A percentile compares a stretch with the other conserved stretches of the same genome.
These are phyloP conservation scores for Tilletia indica DNA, from an alignment of 1,284 basidiomycete species.

Conservation along the genomic window DNA sequence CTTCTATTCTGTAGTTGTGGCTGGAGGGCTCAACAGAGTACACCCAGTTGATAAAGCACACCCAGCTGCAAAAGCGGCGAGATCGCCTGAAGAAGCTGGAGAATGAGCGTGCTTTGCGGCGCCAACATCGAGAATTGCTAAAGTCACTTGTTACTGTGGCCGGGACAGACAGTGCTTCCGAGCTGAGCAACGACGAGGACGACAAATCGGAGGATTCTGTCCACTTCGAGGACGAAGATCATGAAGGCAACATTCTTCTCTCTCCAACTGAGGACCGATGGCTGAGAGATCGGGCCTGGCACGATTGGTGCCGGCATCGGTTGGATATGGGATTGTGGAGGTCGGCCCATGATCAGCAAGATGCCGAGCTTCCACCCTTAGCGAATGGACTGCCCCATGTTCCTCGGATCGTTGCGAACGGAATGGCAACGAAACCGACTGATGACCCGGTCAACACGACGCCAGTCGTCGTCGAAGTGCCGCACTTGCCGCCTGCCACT, in stretches of 20 bases:
- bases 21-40: background rate
- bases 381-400: background rate
- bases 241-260: constrained; percentile 1
- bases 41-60: background rate
- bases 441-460: background rate
- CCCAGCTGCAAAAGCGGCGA: constrained; percentile 3
- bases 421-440: background rate
- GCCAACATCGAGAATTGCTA: background rate
- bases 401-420: background rate
- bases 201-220: background rate
- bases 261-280: background rate
- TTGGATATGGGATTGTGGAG: background rate
- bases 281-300: constrained; percentile 5
- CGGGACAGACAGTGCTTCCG: background rate
- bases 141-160: background rate
- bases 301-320: background rate
- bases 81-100: constrained; percentile 4
- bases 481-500: background rate
- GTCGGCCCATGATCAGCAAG: constrained; percentile 6
- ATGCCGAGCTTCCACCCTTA: background rate
- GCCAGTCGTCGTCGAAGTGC: background rate
- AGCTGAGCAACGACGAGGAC: constrained; percentile 1
- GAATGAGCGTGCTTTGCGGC: background rate
- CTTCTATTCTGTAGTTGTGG: background rate
- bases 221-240: constrained; percentile 9